phyloP scores from a whole-genome alignment of 352 stramenopile species.

The Pythium oligandrum region DNA sequence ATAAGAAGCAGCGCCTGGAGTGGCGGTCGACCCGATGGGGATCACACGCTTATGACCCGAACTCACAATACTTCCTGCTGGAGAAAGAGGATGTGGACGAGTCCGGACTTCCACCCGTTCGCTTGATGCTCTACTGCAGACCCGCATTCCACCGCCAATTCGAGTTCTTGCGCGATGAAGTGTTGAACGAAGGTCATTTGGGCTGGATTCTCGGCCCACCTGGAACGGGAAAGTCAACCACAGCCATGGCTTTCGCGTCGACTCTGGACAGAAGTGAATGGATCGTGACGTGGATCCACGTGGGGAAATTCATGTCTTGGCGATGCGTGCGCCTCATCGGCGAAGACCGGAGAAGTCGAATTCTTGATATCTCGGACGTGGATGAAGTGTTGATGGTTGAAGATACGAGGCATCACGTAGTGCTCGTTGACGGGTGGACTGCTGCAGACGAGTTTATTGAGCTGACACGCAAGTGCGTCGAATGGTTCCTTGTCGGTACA shows the following conservation, averaged over 20 bases:
- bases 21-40: slow-evolving; percentile 8
- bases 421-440: too few relatives aligned
- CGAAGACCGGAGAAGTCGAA: too few relatives aligned
- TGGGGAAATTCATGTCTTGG: too few relatives aligned
- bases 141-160: slow-evolving; percentile 8
- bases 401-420: too few relatives aligned
- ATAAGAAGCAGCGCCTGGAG: slow-evolving; percentile 8
- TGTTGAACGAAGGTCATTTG: slow-evolving; percentile 8
- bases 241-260: slow-evolving; percentile 13
- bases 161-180: slow-evolving; percentile 8
- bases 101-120: slow-evolving; percentile 5
- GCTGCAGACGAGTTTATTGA: too few relatives aligned
- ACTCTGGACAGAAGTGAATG: slow-evolving; percentile 10
- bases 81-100: slow-evolving; percentile 9
- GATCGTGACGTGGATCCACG: slow-evolving; percentile 7
- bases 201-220: slow-evolving; percentile 9
- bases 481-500: too few relatives aligned
- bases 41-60: slow-evolving; percentile 7
- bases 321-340: too few relatives aligned
- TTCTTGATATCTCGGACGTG: too few relatives aligned
- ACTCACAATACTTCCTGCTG: slow-evolving; percentile 6
- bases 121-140: slow-evolving; percentile 7
- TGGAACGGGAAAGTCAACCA: slow-evolving; percentile 16
- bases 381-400: too few relatives aligned
- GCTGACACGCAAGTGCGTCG: too few relatives aligned